Conservation (phyloP, 208 protist species). For the Plasmodiophora brassicae region DNA sequence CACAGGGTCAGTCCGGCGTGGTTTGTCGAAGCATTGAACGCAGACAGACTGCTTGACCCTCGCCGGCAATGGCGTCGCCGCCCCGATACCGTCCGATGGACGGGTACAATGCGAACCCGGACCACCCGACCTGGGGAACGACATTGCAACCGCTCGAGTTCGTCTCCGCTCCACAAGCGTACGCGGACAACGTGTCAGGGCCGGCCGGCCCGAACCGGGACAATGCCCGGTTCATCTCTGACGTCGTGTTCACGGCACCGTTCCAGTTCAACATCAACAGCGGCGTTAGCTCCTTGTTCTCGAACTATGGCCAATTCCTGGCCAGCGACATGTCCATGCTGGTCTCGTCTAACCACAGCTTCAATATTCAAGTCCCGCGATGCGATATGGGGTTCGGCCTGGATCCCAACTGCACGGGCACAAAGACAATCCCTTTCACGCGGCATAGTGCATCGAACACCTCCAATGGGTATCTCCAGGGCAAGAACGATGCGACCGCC, state of each 20-base stretch:
- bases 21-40: no score
- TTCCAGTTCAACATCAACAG: not conserved
- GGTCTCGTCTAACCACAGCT: not conserved
- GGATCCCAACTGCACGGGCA: not conserved
- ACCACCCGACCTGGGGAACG: not conserved
- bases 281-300: not conserved
- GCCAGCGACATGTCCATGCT: not conserved
- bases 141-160: not conserved
- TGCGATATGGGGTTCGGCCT: not conserved
- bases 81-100: no score
- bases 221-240: not conserved
- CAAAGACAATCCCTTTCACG: not conserved
- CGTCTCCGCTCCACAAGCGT: not conserved
- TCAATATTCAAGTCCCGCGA: not conserved
- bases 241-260: not conserved
- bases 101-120: not conserved
- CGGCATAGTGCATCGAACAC: not conserved
- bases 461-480: not conserved
- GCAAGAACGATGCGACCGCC: not conserved
- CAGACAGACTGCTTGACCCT: no score
- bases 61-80: no score
- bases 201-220: not conserved
- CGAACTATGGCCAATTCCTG: not conserved
- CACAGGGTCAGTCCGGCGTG: no score
- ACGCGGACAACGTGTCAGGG: not conserved